Evolutionary conservation across 306 rosid genomes (phyloP), one percentile per base, ranked within the genome.

Genomic region (Citrullus amarus): DNA sequence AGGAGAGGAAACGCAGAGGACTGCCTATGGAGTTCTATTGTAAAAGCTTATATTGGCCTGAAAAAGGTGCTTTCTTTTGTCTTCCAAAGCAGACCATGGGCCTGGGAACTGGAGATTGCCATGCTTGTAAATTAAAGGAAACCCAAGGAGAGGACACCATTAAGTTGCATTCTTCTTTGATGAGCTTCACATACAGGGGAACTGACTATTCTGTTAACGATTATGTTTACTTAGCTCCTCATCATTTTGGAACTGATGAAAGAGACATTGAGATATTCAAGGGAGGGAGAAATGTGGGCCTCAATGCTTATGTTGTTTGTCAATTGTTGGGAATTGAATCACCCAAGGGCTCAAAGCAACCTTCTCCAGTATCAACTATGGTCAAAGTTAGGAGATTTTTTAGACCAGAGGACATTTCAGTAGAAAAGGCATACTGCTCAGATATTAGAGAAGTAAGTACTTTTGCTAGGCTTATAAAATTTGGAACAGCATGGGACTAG

Each of bases 391-490:
- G 97, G 83, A 89, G 93, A 87, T 90, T 88, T 82, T 95, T 85
- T 82, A 89, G 97, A 78, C 99, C 99, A 22, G 99, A 95, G 80
- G 99, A 95, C 79, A 84, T 92, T 74, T 91, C 93, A 51, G 76
- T 69, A 76, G 91, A 89, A 84, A 92, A 91, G 86, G 89, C 90
- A 55, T 86, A 88, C 76, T 30, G 68, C 77, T 88, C 86, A 12
- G 89, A 88, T 84, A n/a, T 88, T 80, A 77, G 87, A n/a, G 88
- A 86, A 85, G 88, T 85, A 85, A 78, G 79, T 65, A 28, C 58
- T 14, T 65, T 54, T 46, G 9, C 51, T 34, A 53, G 51, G 22
- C 17, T 53, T 51, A 9, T 44, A 48, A 71, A 16, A 30, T 50
- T 51, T 73, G 78, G 78, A 51, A 30, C 11, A 25, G 6, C 59